Base-by-base conservation (phyloP, 1,139 yeast genomes). In the Zygoascus sp. region DNA sequence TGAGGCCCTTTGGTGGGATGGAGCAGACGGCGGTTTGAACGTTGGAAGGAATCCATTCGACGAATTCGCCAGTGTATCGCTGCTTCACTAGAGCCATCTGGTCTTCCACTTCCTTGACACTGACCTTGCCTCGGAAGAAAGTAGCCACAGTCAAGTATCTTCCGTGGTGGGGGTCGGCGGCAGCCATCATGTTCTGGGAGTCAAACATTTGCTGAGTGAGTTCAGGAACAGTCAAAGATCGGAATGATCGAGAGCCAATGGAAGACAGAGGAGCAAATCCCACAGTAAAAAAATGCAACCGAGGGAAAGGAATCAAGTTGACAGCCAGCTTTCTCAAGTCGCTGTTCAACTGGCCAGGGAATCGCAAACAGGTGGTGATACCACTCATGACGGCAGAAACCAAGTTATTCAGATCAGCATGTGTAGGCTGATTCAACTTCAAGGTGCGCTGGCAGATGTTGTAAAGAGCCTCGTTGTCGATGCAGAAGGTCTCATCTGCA, bases 31-130 rank as follows among this genome's bases (percentile, higher is more conserved):
- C 92, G 35, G 95, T 85, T 73, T 89, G 96, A 55, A 89, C 96
- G 66, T 89, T 89, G 70, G 88, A 88, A 64, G 97, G 96, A 70
- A 89, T 89, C 96, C 96, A 89, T 68, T 89, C 96, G 50, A 89
- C 97, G 63, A 87, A 87, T 66, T 83, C 80, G 49, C 82, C 79
- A 19, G 89, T 75, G 69, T 87, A 83, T 69, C 84, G 82, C 51
- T 84, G 79, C 72, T 88, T 95, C 52, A 85, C 86, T 65, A 81
- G 81, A 68, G 74, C 79, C 90, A 88, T 86, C 69, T 87, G 95
- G 64, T 88, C 96, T 66, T 88, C 96, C 54, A 88, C 96, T 70
- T 88, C 96, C 70, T 86, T 85, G 49, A 84, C 85, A 10, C 95
- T 83, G 45, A 85, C 96, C 61, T 86, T 84, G 70, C 96, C 96